Evolutionary conservation across 2,329 filamentous ascomycete species (phyloP), one percentile per base, ranked within the genome.

Genomic region (Stagonosporopsis rhizophila): DNA sequence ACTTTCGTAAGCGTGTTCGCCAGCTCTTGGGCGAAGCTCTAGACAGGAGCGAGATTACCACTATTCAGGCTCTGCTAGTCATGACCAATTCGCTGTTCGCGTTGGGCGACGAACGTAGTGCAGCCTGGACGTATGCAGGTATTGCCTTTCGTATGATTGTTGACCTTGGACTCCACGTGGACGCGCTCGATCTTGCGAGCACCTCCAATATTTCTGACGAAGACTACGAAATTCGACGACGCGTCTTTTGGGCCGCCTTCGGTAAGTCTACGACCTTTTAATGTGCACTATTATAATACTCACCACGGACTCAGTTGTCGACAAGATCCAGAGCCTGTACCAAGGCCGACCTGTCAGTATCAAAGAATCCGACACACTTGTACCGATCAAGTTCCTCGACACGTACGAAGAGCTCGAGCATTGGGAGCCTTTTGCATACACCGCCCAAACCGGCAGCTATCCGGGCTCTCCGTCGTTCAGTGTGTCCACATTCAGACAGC

Each of bases 51-150:
- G 77, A 80, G 6, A 80, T 85, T 7, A 83, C 82, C 0, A 85
- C 83, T 0, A 82, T 85, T 1, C 81, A 84, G 58, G 83, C 81
- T 0, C 62, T 85, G 20, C 70, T 85, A 0, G 72, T 83, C 1
- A 81, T 85, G 77, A 79, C 79, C 0, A 81, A 79, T 37, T 80
- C 81, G 0, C 65, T 85, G 0, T 84, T 84, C 59, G 77, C 82
- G 0, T 70, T 80, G 2, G 76, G 79, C 15, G 79, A 81, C 45
- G 79, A 84, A 60, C 72, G 79, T 27, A 83, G 81, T 52, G 77
- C 78, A 4, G 81, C 83, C 2, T 87, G 84, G 84, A 63, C 86
- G 2, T 87, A 86, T 56, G 79, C 81, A 42, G 84, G 84, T 0
- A 78, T 83, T 61, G 83, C 84, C 0, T 83, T 85, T 56, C 77